A percentile compares a stretch with the other conserved stretches of the same genome.
These are phyloP conservation scores for Cicer bijugum DNA, from an alignment of 306 rosid genomes.

Conservation along the genomic window DNA sequence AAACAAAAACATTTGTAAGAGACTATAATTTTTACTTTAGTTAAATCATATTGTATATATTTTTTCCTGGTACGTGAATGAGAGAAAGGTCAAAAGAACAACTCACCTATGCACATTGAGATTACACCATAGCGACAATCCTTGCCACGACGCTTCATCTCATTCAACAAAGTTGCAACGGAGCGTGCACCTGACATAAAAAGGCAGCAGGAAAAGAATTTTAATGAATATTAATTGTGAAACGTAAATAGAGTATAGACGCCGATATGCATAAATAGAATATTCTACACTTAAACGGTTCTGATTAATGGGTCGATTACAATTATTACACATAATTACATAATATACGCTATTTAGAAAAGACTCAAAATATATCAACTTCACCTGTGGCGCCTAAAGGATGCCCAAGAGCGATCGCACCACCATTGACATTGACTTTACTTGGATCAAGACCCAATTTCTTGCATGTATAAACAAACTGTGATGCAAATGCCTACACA, in stretches of 20 bases:
- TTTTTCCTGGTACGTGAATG: neutral
- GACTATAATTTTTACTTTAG: constrained; percentile 9
- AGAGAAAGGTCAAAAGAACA: constrained; percentile 29
- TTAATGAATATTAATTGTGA: too few relatives aligned
- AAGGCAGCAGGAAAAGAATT: constrained; percentile 4
- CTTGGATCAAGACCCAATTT: constrained; percentile 77
- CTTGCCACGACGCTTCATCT: constrained; percentile 86
- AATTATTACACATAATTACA: too few relatives aligned
- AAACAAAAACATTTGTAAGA: neutral
- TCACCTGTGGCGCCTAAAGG: constrained; percentile 93
- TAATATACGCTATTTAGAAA: too few relatives aligned
- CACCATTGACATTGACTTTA: constrained; percentile 88
- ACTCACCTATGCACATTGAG: constrained; percentile 93
- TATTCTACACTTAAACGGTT: too few relatives aligned
- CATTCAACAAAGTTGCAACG: constrained; percentile 80
- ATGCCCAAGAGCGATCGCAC: constrained; percentile 95
- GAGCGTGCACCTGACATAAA: constrained; percentile 77
- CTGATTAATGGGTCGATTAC: too few relatives aligned
- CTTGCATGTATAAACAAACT: constrained; percentile 77
- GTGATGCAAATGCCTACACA: constrained; percentile 93
- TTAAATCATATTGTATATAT: neutral
- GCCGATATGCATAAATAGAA: too few relatives aligned
- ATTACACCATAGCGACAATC: constrained; percentile 79
- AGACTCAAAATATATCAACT: constrained; percentile 8
- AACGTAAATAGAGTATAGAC: too few relatives aligned